phyloP scores from a whole-genome alignment of 2,329 filamentous ascomycete species.

The Akanthomyces muscarius region DNA sequence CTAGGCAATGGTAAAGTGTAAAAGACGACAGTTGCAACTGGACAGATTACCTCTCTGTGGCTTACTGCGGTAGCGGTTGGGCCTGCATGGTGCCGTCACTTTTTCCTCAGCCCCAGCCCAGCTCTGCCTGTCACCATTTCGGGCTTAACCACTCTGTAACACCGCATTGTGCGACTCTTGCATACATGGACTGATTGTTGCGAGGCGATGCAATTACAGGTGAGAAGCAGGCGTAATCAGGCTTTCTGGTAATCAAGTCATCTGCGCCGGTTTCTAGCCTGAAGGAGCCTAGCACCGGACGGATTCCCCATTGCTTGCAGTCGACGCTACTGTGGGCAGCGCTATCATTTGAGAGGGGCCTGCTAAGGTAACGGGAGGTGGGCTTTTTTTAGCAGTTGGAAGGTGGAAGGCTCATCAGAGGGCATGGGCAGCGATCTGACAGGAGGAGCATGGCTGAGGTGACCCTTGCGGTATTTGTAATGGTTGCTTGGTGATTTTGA shows the following conservation, averaged over 20 bases:
- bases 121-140: not conserved
- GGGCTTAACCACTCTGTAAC: not conserved
- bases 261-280: not conserved
- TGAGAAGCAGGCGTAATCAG: not conserved
- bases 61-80: not conserved
- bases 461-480: not conserved
- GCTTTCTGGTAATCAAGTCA: not conserved
- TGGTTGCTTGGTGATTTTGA: not conserved
- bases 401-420: not conserved
- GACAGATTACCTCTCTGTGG: not conserved
- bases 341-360: not conserved
- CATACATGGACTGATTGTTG: not conserved
- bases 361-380: not conserved
- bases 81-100: not conserved
- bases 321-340: not conserved
- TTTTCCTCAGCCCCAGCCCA: not conserved
- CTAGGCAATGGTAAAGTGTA: not conserved
- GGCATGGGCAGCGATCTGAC: slow-evolving; percentile 1
- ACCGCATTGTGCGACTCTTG: not conserved
- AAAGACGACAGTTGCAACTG: too few species aligned
- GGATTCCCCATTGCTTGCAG: slow-evolving; percentile 5
- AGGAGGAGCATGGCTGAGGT: not conserved
- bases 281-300: slow-evolving; percentile 3
- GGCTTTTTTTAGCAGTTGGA: not conserved
- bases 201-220: not conserved